These are phyloP conservation scores for Cicer arietinum DNA, from an alignment of 306 rosid genomes.

Conservation along the genomic window DNA sequence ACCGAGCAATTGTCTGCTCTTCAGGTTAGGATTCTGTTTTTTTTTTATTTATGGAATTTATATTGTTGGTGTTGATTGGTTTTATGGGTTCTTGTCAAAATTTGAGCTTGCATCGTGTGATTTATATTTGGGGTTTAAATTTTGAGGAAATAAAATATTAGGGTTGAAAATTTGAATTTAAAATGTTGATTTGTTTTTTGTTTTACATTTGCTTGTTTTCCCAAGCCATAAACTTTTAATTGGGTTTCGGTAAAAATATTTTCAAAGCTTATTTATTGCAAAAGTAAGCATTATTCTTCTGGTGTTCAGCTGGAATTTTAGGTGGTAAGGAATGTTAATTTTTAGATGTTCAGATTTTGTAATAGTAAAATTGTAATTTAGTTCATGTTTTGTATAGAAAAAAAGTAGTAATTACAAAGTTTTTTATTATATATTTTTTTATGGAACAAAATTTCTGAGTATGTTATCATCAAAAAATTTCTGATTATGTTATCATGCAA, in stretches of 20 bases:
- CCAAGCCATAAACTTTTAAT: too few relatives aligned
- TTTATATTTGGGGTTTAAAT: background rate
- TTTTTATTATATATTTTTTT: background rate
- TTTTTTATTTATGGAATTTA: background rate
- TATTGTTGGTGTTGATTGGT: background rate
- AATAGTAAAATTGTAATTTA: too few relatives aligned
- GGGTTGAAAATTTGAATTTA: background rate
- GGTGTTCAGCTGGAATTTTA: background rate
- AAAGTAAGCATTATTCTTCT: background rate
- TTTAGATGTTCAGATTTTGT: too few relatives aligned
- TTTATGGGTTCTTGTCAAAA: constrained; percentile 3
- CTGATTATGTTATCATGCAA: background rate
- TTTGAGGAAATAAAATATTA: background rate
- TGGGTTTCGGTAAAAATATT: background rate
- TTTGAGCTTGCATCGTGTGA: constrained; percentile 16
- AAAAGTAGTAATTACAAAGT: background rate
- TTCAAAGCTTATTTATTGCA: background rate
- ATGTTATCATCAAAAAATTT: background rate
- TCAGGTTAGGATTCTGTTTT: constrained; percentile 57
- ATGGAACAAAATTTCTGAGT: background rate
- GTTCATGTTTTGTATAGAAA: background rate
- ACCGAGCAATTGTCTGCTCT: constrained; percentile 52
- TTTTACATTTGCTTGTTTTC: background rate
- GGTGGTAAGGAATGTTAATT: background rate
- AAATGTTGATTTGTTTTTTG: background rate